Conservation (phyloP, 2,329 filamentous ascomycete genomes). For the Dactylonectria estremocensis region DNA sequence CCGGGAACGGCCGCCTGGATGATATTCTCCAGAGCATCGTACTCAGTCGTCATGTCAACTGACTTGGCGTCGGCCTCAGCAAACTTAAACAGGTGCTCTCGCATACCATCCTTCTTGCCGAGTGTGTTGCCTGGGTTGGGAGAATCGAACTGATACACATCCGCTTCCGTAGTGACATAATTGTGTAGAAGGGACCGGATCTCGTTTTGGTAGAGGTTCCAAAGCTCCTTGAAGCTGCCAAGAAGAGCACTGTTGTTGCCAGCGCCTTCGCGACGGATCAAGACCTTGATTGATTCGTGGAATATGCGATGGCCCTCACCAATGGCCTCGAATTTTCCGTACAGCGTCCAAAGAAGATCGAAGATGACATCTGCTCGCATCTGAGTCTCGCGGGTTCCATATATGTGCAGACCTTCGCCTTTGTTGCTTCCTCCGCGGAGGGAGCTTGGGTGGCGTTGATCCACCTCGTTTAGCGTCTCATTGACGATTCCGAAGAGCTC, state of each 20-base stretch:
- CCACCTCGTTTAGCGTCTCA: constrained; percentile 94
- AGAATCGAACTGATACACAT: constrained; percentile 76
- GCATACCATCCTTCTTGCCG: constrained; percentile 63
- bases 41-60: constrained; percentile 83
- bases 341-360: constrained; percentile 92
- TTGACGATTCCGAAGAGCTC: constrained; percentile 95
- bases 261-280: constrained; percentile 85
- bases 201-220: constrained; percentile 98
- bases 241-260: constrained; percentile 77
- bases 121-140: constrained; percentile 63
- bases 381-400: constrained; percentile 79
- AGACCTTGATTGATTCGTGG: constrained; percentile 90
- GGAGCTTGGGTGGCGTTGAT: constrained; percentile 91
- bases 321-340: constrained; percentile 97
- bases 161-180: constrained; percentile 93
- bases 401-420: constrained; percentile 72
- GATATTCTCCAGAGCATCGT: constrained; percentile 91
- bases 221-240: constrained; percentile 94
- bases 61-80: constrained; percentile 88
- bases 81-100: constrained; percentile 86
- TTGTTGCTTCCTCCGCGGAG: constrained; percentile 71
- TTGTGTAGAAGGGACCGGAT: constrained; percentile 95
- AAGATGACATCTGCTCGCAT: constrained; percentile 89
- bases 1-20: constrained; percentile 94
- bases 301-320: constrained; percentile 95